phyloP scores from a whole-genome alignment of 495 filamentous ascomycete genomes.

The Cenococcum geophilum region DNA sequence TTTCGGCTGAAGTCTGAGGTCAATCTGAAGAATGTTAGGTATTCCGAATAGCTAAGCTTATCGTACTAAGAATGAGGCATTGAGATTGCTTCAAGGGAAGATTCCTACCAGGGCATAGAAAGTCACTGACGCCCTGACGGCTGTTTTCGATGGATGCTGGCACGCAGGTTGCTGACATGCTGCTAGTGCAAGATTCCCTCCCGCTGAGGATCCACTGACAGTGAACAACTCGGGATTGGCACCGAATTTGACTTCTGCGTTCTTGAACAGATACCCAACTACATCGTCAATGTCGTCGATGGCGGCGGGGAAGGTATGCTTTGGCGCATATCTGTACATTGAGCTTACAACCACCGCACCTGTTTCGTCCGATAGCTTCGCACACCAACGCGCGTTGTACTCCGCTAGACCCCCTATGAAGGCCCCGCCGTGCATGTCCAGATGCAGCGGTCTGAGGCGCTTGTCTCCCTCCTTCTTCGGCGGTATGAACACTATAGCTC shows the following conservation, averaged over 20 bases:
- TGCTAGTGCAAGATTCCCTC: constrained; percentile 35
- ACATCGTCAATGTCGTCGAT: constrained; percentile 32
- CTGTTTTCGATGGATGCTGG: constrained; percentile 4
- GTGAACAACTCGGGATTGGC: constrained; percentile 33
- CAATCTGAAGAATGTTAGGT: no score
- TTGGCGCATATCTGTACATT: constrained; percentile 15
- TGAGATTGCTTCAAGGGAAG: no score
- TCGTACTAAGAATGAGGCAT: no score
- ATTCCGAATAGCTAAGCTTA: no score
- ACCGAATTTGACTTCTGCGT: constrained; percentile 28
- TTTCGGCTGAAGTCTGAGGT: no score
- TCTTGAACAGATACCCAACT: constrained; percentile 26
- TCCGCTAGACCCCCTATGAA: constrained; percentile 39
- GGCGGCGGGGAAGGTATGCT: constrained; percentile 23
- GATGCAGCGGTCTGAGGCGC: constrained; percentile 29
- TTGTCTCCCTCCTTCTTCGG: no score
- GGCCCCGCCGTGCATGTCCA: constrained; percentile 38
- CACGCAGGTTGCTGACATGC: constrained; percentile 14
- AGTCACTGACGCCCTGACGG: constrained; percentile 11
- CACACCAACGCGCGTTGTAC: constrained; percentile 29
- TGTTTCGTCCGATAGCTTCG: constrained; percentile 26
- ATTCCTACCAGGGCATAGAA: not conserved
- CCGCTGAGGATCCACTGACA: constrained; percentile 33
- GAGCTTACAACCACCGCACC: constrained; percentile 35
- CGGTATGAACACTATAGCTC: no score